Conservation (phyloP, 106 monocot species). For the Phalaenopsis equestris region DNA sequence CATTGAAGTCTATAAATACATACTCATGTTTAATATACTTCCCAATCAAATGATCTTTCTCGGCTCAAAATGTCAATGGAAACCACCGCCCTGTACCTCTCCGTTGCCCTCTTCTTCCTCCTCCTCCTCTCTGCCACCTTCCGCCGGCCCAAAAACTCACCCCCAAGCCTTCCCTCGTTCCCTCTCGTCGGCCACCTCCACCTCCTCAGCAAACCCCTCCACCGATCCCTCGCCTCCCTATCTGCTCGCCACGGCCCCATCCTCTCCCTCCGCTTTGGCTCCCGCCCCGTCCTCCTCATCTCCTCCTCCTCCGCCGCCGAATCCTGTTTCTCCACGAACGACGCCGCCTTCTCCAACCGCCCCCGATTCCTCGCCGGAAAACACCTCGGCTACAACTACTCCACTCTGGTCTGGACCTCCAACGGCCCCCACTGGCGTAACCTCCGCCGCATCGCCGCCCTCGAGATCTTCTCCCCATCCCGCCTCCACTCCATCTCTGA, state of each 20-base stretch:
- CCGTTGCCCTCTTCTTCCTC: not conserved
- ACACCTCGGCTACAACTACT: constrained; percentile 25
- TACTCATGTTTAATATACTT: too few species aligned
- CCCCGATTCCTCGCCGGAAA: constrained; percentile 18
- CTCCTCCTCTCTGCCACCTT: not conserved
- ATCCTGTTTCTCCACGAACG: constrained; percentile 43
- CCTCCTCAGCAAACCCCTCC: constrained; percentile 39
- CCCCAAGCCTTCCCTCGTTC: constrained; percentile 19
- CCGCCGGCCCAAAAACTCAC: too few species aligned
- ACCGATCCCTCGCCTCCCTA: constrained; percentile 26
- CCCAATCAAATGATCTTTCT: too few species aligned
- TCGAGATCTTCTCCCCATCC: constrained; percentile 39
- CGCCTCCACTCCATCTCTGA: constrained; percentile 17
- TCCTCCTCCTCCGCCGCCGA: constrained; percentile 30
- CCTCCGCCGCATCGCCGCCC: constrained; percentile 32
- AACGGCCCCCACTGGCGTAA: constrained; percentile 60
- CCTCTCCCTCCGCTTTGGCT: constrained; percentile 45
- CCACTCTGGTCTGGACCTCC: constrained; percentile 25
- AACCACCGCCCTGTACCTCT: not conserved
- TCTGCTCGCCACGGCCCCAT: constrained; percentile 31
- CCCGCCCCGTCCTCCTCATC: constrained; percentile 44
- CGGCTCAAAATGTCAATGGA: not conserved
- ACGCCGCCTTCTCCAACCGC: constrained; percentile 50
- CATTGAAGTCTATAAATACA: too few species aligned
- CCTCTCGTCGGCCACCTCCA: constrained; percentile 57